A percentile compares a stretch with the other conserved stretches of the same genome.
Conservation (phyloP, 805 yeast species). For the Metschnikowia noctiluminum region DNA sequence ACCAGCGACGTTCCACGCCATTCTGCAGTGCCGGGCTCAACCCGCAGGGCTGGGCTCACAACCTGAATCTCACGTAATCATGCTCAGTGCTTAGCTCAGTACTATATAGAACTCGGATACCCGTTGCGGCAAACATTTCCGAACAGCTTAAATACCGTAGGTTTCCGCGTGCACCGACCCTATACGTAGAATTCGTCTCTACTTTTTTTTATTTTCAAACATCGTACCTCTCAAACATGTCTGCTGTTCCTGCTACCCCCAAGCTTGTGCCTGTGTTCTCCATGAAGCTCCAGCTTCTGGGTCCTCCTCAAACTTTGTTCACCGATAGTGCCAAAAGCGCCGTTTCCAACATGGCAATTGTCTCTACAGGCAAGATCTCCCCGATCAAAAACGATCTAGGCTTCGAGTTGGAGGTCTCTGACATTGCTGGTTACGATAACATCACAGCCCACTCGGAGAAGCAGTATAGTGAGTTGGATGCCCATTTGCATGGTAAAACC, state of each 20-base stretch:
- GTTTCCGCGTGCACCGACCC: neutral
- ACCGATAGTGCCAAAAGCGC: conserved; percentile 17
- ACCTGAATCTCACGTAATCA: neutral
- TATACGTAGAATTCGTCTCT: neutral
- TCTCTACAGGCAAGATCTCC: conserved; percentile 28
- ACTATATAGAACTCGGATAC: neutral
- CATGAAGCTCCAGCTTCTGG: conserved; percentile 26
- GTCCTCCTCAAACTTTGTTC: conserved; percentile 21
- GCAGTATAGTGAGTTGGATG: conserved; percentile 39
- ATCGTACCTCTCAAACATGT: neutral
- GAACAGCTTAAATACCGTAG: neutral
- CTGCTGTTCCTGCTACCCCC: conserved; percentile 22
- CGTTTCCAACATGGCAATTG: conserved; percentile 21
- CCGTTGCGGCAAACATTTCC: neutral
- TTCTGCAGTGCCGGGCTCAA: no score
- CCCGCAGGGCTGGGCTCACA: neutral
- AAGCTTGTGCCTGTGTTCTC: conserved; percentile 31
- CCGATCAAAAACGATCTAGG: conserved; percentile 31
- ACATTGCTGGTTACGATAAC: conserved; percentile 46
- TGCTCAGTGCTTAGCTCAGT: neutral
- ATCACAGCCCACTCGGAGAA: conserved; percentile 33
- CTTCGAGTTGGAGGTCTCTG: conserved; percentile 27
- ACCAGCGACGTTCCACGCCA: no score
- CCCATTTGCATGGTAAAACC: conserved; percentile 47
- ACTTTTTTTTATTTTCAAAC: no score